Evolutionary conservation across 2,329 filamentous ascomycete genomes (phyloP).

Genomic region (Trichoderma polysporum): DNA sequence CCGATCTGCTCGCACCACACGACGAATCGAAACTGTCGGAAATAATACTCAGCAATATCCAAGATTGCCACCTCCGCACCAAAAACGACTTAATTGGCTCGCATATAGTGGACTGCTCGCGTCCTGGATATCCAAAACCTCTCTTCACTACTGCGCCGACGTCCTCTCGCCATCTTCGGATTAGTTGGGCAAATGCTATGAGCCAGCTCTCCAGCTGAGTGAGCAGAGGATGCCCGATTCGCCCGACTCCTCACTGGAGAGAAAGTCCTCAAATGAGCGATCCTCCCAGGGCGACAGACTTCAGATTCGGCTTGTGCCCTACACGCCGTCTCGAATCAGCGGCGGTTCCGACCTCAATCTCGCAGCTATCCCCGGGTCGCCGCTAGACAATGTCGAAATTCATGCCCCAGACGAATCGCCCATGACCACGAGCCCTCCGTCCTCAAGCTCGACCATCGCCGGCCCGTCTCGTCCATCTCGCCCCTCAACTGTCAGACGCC

Average conservation of each 20-base stretch:
- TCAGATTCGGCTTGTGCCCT: constrained; percentile 41
- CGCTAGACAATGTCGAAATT: constrained; percentile 10
- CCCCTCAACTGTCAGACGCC: not conserved
- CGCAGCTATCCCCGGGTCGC: not conserved
- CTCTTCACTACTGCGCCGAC: not conserved
- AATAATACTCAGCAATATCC: not conserved
- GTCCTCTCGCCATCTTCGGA: not conserved
- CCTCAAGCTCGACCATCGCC: not conserved
- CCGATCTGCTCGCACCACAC: not conserved
- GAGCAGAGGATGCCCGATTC: constrained; percentile 37
- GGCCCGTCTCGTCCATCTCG: not conserved
- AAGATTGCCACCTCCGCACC: constrained; percentile 11
- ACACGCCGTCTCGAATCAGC: constrained; percentile 39
- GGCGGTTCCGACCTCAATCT: constrained; percentile 28
- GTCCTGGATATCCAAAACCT: not conserved
- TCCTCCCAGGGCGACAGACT: constrained; percentile 33
- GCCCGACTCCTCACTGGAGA: constrained; percentile 32
- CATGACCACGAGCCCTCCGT: not conserved
- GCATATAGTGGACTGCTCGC: not conserved
- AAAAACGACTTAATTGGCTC: not conserved
- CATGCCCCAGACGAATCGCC: constrained; percentile 10
- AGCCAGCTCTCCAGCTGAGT: constrained; percentile 27
- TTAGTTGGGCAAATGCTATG: constrained; percentile 25
- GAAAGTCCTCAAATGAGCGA: constrained; percentile 32
- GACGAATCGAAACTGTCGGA: constrained; percentile 14